Evolutionary conservation across 1,284 basidiomycete species (phyloP), one percentile per base, ranked within the genome.

Genomic region (Cryptococcus wingfieldii): DNA sequence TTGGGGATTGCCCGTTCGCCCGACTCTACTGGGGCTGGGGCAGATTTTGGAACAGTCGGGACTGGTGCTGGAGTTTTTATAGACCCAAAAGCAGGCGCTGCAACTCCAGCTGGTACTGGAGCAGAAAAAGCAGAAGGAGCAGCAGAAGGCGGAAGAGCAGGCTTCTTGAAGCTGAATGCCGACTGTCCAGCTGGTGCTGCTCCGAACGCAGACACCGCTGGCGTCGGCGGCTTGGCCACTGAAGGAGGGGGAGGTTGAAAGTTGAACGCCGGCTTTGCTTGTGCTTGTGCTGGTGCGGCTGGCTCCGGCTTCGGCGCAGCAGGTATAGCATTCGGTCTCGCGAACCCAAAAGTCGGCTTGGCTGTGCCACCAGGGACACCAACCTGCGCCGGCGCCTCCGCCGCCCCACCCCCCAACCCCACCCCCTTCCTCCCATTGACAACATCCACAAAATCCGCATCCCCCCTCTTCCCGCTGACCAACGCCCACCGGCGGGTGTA

Each of bases 391-490:
- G 46, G 19, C 41, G 41, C 19, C 8, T 7, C 25, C 42, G 42
- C 18, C 18, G n/a, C 18, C 42, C 3, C 25, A 14, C 13, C n/a
- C 47, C 5, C 38, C 39, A 3, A 51, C 41, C 14, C 59, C 60
- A 12, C 60, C 62, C 31, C 31, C 10, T 34, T 42, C 9, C 41
- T 9, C 1, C 90, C 90, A 66, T 95, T 89, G 56, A 95, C 89
- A 55, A 95, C 82, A 54, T 90, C 84, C 1, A 83, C 80, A 52
- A 86, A 82, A 5, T 80, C 79, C 38, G 86, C 74, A 4, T 80
- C 79, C 0, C 82, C 84, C 37, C 85, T 80, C 65, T 94, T 87
- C 16, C 76, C 78, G 60, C 91, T 89, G 57, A 94, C 87, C 53
- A 13, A 82, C 83, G 60, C 86, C 86, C 72, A 83, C 80, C 57